phyloP scores from a whole-genome alignment of 2,329 filamentous ascomycete species.

The Aspergillus carbonarius region DNA sequence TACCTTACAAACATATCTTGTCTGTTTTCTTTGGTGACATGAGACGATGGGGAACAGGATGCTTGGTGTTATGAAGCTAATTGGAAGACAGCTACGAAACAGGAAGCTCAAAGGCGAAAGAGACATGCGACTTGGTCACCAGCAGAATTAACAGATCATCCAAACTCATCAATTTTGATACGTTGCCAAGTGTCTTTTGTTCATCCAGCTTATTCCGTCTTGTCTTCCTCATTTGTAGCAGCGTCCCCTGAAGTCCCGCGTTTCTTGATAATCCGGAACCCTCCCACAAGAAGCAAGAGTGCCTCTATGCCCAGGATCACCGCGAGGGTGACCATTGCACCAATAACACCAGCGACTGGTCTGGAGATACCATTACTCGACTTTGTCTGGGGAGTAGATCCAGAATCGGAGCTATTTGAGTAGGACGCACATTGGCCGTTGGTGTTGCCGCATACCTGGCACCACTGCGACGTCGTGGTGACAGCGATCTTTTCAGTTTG shows the following conservation, averaged over 20 bases:
- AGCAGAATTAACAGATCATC: not conserved
- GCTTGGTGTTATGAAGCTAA: too few species aligned
- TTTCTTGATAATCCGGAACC: conserved; percentile 60
- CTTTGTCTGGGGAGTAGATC: conserved; percentile 20
- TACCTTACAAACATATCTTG: too few species aligned
- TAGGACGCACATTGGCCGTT: conserved; percentile 63
- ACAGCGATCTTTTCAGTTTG: conserved; percentile 68
- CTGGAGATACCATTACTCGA: conserved; percentile 57
- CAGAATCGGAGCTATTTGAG: conserved; percentile 25
- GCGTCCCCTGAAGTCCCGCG: conserved; percentile 23
- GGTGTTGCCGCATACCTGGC: conserved; percentile 69
- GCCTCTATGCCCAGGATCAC: conserved; percentile 60
- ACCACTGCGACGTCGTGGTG: conserved; percentile 67
- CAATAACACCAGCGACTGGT: conserved; percentile 77
- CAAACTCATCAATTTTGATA: not conserved
- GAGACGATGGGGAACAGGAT: too few species aligned
- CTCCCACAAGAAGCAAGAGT: conserved; percentile 55
- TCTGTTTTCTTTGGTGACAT: too few species aligned
- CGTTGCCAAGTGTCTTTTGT: not conserved
- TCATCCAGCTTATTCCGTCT: conserved; percentile 1
- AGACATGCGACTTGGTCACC: too few species aligned
- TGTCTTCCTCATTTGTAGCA: conserved; percentile 21
- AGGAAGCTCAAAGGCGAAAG: too few species aligned
- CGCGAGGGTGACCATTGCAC: conserved; percentile 66
- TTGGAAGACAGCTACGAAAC: too few species aligned